phyloP scores from a whole-genome alignment of 768 basidiomycete species.

The Lentinus brumalis region DNA sequence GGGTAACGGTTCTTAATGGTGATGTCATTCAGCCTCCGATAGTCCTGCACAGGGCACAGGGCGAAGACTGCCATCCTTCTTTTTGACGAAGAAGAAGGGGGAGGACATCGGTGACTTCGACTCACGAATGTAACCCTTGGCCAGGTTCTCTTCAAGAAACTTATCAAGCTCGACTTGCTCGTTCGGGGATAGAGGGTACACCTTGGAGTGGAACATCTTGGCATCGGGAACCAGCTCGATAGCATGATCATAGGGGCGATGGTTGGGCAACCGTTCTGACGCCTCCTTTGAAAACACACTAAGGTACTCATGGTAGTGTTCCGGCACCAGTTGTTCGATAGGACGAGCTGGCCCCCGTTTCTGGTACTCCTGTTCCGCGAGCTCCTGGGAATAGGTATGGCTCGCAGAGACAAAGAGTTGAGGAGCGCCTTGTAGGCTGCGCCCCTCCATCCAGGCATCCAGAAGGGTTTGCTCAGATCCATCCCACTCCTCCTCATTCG shows the following conservation, averaged over 20 bases:
- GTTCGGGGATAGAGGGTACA: too few species aligned
- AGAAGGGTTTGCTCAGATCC: too few species aligned
- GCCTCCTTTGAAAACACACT: slow-evolving; percentile 28
- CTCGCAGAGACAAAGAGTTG: too few species aligned
- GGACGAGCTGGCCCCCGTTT: too few species aligned
- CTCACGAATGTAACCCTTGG: slow-evolving; percentile 22
- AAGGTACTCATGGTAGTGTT: neutral
- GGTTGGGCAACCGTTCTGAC: slow-evolving; percentile 22
- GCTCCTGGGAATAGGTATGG: too few species aligned
- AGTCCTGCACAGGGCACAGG: neutral
- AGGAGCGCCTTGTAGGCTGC: too few species aligned
- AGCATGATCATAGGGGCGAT: slow-evolving; percentile 19
- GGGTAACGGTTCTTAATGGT: slow-evolving; percentile 21
- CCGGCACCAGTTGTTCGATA: too few species aligned
- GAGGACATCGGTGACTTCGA: slow-evolving; percentile 24
- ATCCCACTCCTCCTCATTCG: too few species aligned
- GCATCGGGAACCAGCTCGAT: too few species aligned
- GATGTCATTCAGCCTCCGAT: slow-evolving; percentile 27
- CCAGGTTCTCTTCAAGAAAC: slow-evolving; percentile 22
- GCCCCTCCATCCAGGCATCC: too few species aligned
- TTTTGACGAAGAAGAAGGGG: slow-evolving; percentile 29
- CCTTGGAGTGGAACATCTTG: too few species aligned
- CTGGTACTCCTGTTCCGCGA: too few species aligned
- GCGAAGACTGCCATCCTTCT: slow-evolving; percentile 32
- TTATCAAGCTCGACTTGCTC: neutral